These are phyloP conservation scores for Ceratobasidium sp. DNA, from an alignment of 1,284 basidiomycete genomes.

Conservation along the genomic window DNA sequence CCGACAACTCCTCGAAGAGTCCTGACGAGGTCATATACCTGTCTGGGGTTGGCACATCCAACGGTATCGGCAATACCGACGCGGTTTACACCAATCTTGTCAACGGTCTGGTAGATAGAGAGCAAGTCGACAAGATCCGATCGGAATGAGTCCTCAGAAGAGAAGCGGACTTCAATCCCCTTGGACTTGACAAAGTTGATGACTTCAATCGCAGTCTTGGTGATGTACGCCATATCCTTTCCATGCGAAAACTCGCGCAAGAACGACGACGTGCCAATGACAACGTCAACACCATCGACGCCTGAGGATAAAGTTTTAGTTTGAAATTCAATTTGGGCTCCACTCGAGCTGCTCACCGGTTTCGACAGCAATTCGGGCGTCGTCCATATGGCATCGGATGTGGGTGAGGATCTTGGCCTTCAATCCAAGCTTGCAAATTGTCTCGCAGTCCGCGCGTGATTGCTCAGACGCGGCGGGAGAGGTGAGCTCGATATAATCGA, in stretches of 20 bases:
- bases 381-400: slow-evolving; percentile 99
- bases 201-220: slow-evolving; percentile 98
- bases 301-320: slow-evolving; percentile 59
- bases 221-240: slow-evolving; percentile 99
- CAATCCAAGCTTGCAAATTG: slow-evolving; percentile 98
- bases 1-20: slow-evolving; percentile 95
- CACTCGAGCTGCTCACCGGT: slow-evolving; percentile 70
- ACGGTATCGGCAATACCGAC: slow-evolving; percentile 99
- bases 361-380: slow-evolving; percentile 98
- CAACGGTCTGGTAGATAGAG: slow-evolving; percentile 99
- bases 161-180: slow-evolving; percentile 99
- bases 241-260: slow-evolving; percentile 99
- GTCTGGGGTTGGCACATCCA: slow-evolving; percentile 97
- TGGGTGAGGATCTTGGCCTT: slow-evolving; percentile 98
- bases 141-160: slow-evolving; percentile 99
- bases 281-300: slow-evolving; percentile 99
- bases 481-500: slow-evolving; percentile 99
- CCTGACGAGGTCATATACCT: slow-evolving; percentile 98
- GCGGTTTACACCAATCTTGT: slow-evolving; percentile 99
- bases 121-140: slow-evolving; percentile 99
- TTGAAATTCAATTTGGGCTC: background rate
- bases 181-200: slow-evolving; percentile 99
- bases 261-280: slow-evolving; percentile 99
- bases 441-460: slow-evolving; percentile 94
- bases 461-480: slow-evolving; percentile 98